These are phyloP conservation scores for Lunularia cruciata DNA, from an alignment of 225 moss, liverwort and hornwort genomes.

Conservation along the genomic window DNA sequence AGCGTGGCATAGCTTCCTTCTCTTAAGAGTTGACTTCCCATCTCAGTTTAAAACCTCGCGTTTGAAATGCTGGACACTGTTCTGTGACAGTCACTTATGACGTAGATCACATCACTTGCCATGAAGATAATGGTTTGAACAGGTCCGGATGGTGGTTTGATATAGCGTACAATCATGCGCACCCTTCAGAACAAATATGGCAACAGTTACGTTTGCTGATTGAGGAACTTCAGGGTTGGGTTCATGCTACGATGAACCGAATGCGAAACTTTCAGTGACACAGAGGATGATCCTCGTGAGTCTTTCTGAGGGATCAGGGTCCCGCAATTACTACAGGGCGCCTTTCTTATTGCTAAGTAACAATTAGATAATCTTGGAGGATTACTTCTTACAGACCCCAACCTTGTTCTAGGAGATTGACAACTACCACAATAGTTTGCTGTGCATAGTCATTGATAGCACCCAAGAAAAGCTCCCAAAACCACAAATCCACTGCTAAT, in stretches of 20 bases:
- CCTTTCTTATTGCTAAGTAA: neutral
- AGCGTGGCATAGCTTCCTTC: no score
- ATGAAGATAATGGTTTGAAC: no score
- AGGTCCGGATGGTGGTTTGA: no score
- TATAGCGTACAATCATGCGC: neutral
- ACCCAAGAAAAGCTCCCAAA: constrained; percentile 90
- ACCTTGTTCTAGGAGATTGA: constrained; percentile 76
- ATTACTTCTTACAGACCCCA: constrained; percentile 58
- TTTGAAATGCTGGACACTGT: no score
- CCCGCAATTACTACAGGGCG: neutral
- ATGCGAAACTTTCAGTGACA: neutral
- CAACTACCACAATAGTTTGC: constrained; percentile 57
- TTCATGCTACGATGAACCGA: constrained; percentile 2
- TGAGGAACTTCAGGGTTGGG: neutral
- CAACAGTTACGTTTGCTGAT: neutral
- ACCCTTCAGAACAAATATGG: neutral
- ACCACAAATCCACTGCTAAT: constrained; percentile 86
- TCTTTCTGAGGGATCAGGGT: neutral
- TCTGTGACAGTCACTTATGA: no score
- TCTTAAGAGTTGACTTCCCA: no score
- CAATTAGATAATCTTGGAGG: no score
- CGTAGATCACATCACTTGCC: no score
- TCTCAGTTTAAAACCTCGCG: no score
- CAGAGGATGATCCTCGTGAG: neutral
- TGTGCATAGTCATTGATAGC: constrained; percentile 73